These are phyloP conservation scores for Pichia sp. DNA, from an alignment of 1,139 yeast genomes.

Conservation along the genomic window DNA sequence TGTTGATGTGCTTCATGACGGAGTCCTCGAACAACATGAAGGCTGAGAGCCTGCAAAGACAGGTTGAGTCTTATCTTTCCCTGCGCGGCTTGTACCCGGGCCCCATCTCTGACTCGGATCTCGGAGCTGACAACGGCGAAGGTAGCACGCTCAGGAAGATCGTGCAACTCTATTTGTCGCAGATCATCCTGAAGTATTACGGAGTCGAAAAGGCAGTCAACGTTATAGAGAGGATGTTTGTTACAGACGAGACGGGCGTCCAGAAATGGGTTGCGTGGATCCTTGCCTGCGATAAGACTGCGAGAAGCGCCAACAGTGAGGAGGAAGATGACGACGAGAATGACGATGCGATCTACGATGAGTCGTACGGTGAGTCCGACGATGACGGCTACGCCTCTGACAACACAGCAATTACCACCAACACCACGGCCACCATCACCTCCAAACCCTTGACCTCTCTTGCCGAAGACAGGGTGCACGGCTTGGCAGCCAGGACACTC, in stretches of 20 bases:
- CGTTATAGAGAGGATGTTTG: constrained; percentile 21
- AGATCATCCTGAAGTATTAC: constrained; percentile 23
- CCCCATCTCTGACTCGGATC: constrained; percentile 9
- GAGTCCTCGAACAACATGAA: constrained; percentile 28
- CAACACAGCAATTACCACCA: not conserved
- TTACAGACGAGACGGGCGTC: constrained; percentile 19
- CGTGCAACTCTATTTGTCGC: constrained; percentile 26
- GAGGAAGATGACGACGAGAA: constrained; percentile 1
- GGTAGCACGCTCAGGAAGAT: constrained; percentile 13
- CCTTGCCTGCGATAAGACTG: constrained; percentile 2
- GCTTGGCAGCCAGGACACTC: not conserved
- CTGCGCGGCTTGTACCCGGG: constrained; percentile 4
- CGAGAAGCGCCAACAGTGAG: constrained; percentile 3
- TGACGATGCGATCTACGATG: constrained; percentile 9
- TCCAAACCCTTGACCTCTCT: not conserved
- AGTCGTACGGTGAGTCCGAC: constrained; percentile 9
- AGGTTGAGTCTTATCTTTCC: constrained; percentile 23
- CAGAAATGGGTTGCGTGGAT: constrained; percentile 18
- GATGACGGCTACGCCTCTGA: constrained; percentile 2
- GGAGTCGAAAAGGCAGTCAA: constrained; percentile 19
- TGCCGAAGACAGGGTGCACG: not conserved
- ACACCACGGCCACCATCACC: not conserved
- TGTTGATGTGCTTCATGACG: constrained; percentile 29
- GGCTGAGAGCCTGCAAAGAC: constrained; percentile 18
- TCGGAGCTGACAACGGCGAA: not conserved